Evolutionary conservation across 441 rosid genomes (phyloP), one percentile per base, ranked within the genome.

Genomic region (Populus tomentosa): DNA sequence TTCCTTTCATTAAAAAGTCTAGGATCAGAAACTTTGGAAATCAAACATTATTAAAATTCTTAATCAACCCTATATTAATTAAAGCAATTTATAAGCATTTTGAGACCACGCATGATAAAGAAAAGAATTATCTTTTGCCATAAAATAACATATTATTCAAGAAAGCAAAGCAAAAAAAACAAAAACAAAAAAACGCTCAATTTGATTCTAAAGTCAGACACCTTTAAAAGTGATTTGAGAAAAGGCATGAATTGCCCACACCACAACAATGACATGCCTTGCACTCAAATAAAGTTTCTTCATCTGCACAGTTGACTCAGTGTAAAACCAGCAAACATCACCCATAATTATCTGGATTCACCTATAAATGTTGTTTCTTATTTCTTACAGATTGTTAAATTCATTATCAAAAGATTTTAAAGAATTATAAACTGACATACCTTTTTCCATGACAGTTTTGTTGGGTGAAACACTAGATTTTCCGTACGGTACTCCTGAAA

Each of bases 401-500:
- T 81, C 68, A 73, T 75, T 73, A 70, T 73, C 30, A 24, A 67
- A 83, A 66, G 77, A 50, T 70, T 24, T 65, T 69, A 42, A 32
- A 74, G 56, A 73, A 80, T 71, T 74, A 68, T 66, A 23, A 73
- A 63, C 65, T 75, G 80, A 79, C 92, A 87, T 92, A 96, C 98
- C 99, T 94, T 96, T 96, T 84, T 85, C 94, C 86, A 79, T 86
- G 89, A 87, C 84, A 92, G 86, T 94, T 86, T 89, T 90, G 85
- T 90, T 92, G 86, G 98, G 86, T 79, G 96, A 81, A 91, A 83
- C 86, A 94, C 85, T 82, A 78, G 94, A 79, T 88, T 80, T 88
- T 88, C 92, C 98, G 89, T 85, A 94, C 75, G 97, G 91, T 87
- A 87, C 86, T 90, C 98, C 98, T 96, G 99, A 89, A 96, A 92